Evolutionary conservation across 2,329 filamentous ascomycete genomes (phyloP).

Genomic region (Trichoderma aggressivum): DNA sequence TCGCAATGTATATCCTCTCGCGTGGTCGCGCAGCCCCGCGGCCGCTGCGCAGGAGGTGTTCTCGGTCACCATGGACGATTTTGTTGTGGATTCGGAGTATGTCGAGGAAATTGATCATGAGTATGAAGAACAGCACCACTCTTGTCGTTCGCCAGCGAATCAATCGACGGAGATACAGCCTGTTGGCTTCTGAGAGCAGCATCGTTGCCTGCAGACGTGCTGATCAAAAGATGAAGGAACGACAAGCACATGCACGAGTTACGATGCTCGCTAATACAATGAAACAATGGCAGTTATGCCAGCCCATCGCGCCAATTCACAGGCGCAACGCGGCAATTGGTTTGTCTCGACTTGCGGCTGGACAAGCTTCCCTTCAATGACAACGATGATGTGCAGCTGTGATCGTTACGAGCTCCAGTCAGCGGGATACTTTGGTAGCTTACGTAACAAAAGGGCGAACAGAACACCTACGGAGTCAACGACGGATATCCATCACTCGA

Average conservation of each 20-base stretch:
- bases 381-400: neutral
- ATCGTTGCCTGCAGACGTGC: constrained; percentile 21
- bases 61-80: constrained; percentile 30
- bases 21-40: constrained; percentile 25
- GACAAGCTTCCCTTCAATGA: neutral
- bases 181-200: constrained; percentile 31
- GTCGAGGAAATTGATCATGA: constrained; percentile 39
- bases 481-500: neutral
- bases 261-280: constrained; percentile 1
- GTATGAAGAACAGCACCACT: constrained; percentile 34
- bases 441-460: neutral
- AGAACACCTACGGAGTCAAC: neutral
- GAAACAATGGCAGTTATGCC: neutral
- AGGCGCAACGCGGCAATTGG: constrained; percentile 10
- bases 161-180: constrained; percentile 37
- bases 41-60: constrained; percentile 19
- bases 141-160: constrained; percentile 36
- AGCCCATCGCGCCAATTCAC: constrained; percentile 14
- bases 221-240: neutral
- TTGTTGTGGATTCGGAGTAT: constrained; percentile 37
- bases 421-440: neutral
- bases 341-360: neutral
- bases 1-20: constrained; percentile 62
- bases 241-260: neutral
- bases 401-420: neutral